A percentile compares a stretch with the other conserved stretches of the same genome.
phyloP scores from a whole-genome alignment of 1,284 basidiomycete species.

The Fomitiporia mediterranea region DNA sequence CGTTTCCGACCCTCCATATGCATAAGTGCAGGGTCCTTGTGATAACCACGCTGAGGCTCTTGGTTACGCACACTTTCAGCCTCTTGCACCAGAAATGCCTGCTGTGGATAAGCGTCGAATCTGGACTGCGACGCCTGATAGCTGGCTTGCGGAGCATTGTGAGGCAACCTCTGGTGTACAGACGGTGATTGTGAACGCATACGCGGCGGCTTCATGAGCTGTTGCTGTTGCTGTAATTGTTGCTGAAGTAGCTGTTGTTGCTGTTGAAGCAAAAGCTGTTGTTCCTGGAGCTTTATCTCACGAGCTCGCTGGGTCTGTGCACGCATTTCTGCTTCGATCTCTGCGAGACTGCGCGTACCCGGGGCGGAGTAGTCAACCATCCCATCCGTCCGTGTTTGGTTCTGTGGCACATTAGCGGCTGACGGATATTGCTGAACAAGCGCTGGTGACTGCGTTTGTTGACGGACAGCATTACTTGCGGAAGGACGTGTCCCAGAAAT shows the following conservation, averaged over 20 bases:
- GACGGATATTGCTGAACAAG: slow-evolving; percentile 5
- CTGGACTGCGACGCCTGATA: not conserved
- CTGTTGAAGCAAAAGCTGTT: slow-evolving; percentile 23
- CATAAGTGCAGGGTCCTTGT: slow-evolving; percentile 24
- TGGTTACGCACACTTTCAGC: slow-evolving; percentile 30
- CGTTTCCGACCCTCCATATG: slow-evolving; percentile 20
- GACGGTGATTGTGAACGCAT: slow-evolving; percentile 19
- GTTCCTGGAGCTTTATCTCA: slow-evolving; percentile 15
- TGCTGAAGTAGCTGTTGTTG: slow-evolving; percentile 32
- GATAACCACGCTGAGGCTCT: slow-evolving; percentile 19
- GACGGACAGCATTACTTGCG: not conserved
- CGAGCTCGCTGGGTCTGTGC: slow-evolving; percentile 37
- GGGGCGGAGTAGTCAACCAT: slow-evolving; percentile 23
- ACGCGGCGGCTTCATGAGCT: slow-evolving; percentile 27
- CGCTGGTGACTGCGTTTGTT: slow-evolving; percentile 15
- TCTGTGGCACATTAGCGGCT: not conserved
- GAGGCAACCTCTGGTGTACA: not conserved
- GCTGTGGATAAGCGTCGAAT: slow-evolving; percentile 11
- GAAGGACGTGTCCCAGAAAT: slow-evolving; percentile 1
- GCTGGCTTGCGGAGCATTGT: slow-evolving; percentile 2
- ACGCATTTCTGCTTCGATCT: slow-evolving; percentile 91
- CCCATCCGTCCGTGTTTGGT: slow-evolving; percentile 1
- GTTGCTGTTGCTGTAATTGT: slow-evolving; percentile 35
- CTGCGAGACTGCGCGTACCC: slow-evolving; percentile 77
- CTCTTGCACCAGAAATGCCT: slow-evolving; percentile 27